These are phyloP conservation scores for Hamamelis virginiana DNA, from an alignment of 164 flowering plant genomes.

Conservation along the genomic window DNA sequence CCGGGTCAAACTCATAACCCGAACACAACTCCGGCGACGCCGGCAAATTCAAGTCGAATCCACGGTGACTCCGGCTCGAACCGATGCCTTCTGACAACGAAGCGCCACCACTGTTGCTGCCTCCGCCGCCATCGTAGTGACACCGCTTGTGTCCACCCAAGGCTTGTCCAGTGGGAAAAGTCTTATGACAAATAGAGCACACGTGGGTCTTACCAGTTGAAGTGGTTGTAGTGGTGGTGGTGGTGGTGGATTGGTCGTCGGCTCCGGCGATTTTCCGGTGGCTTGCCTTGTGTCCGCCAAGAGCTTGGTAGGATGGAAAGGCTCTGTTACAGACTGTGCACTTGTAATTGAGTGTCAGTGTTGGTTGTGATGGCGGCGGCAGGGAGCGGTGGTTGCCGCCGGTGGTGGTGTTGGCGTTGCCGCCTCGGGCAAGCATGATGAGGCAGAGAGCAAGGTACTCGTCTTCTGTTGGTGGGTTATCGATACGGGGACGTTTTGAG, in stretches of 20 bases:
- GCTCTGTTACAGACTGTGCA: constrained; percentile 23
- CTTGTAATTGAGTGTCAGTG: constrained; percentile 22
- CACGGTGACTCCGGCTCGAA: constrained; percentile 20
- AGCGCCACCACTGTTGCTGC: constrained; percentile 8
- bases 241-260: constrained; percentile 18
- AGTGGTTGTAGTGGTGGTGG: constrained; percentile 3
- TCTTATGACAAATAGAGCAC: constrained; percentile 58
- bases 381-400: too few species aligned
- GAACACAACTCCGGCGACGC: constrained; percentile 33
- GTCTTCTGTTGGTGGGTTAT: constrained; percentile 37
- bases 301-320: constrained; percentile 26
- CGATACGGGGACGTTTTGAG: constrained; percentile 43
- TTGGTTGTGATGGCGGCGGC: constrained; percentile 16
- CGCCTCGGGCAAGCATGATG: constrained; percentile 60
- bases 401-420: constrained; percentile 4
- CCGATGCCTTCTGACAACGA: constrained; percentile 15
- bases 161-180: constrained; percentile 64
- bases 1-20: constrained; percentile 1
- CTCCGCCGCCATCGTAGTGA: constrained; percentile 55
- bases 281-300: constrained; percentile 32
- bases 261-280: constrained; percentile 19
- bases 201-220: constrained; percentile 37
- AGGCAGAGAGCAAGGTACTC: constrained; percentile 66
- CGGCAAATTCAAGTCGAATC: constrained; percentile 52
- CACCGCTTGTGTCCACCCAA: constrained; percentile 70